Conservation (phyloP, 192 early-diverging fungal genomes). For the Podila verticillata region DNA sequence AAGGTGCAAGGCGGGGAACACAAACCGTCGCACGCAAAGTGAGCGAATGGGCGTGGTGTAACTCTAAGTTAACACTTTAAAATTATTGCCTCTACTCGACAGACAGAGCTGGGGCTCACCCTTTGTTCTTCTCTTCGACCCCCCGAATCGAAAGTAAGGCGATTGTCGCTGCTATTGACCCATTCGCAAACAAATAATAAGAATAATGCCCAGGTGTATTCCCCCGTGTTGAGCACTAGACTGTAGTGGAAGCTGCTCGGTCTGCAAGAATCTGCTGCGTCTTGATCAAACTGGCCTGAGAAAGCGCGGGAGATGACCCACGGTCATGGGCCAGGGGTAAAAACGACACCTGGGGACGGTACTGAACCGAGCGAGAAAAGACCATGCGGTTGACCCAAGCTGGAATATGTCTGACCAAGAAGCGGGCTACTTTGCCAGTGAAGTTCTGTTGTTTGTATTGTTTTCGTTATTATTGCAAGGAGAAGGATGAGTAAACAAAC, state of each 20-base stretch:
- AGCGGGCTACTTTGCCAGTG: not conserved
- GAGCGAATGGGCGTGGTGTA: too few relatives aligned
- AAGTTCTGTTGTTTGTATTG: not conserved
- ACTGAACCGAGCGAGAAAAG: not conserved
- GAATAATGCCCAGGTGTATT: too few relatives aligned
- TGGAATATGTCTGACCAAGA: not conserved
- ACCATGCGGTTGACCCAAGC: not conserved
- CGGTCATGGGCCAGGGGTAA: not conserved
- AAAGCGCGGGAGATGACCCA: not conserved
- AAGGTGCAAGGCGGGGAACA: too few relatives aligned
- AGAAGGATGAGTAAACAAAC: not conserved
- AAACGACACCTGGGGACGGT: not conserved
- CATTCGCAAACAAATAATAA: too few relatives aligned
- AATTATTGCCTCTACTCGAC: too few relatives aligned
- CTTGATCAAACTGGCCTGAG: constrained; percentile 2
- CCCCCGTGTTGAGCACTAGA: too few relatives aligned
- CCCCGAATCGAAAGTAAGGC: too few relatives aligned
- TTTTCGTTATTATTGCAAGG: not conserved
- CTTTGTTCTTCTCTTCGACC: too few relatives aligned
- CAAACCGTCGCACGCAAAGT: too few relatives aligned
- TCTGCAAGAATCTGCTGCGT: not conserved
- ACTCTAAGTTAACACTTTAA: too few relatives aligned
- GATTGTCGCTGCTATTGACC: too few relatives aligned
- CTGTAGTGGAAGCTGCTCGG: not conserved
- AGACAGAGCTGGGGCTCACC: too few relatives aligned